Conservation (phyloP, 2,329 filamentous ascomycete species). For the Blumeria graminis region DNA sequence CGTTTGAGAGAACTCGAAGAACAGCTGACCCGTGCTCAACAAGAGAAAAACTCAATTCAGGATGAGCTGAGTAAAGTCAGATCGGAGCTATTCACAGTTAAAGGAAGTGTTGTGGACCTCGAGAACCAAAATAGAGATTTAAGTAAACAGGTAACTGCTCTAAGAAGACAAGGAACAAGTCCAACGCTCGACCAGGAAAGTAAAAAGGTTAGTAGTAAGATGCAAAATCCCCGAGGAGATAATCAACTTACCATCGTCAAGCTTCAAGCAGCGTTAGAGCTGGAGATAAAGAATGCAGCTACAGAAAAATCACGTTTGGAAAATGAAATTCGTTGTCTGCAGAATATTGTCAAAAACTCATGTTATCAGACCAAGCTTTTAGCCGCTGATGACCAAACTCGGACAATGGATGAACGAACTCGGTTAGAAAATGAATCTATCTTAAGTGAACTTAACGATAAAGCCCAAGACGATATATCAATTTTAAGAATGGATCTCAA, state of each 20-base stretch:
- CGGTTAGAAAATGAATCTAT: slow-evolving; percentile 19
- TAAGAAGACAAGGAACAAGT: slow-evolving; percentile 31
- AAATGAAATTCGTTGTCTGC: slow-evolving; percentile 28
- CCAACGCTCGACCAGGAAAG: slow-evolving; percentile 43
- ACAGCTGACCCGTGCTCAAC: slow-evolving; percentile 29
- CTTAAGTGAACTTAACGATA: slow-evolving; percentile 18
- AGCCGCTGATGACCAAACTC: slow-evolving; percentile 32
- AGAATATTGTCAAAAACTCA: slow-evolving; percentile 17
- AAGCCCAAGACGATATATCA: slow-evolving; percentile 28
- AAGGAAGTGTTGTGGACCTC: slow-evolving; percentile 28
- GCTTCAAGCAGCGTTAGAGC: slow-evolving; percentile 29
- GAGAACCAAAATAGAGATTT: slow-evolving; percentile 44
- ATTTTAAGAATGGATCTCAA: slow-evolving; percentile 37
- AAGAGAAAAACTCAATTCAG: slow-evolving; percentile 38
- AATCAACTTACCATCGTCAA: slow-evolving; percentile 31
- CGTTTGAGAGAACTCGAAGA: slow-evolving; percentile 32
- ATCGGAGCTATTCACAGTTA: slow-evolving; percentile 33
- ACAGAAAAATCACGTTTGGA: slow-evolving; percentile 40
- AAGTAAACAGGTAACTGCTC: slow-evolving; percentile 30
- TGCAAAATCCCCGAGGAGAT: slow-evolving; percentile 40
- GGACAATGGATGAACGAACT: slow-evolving; percentile 34
- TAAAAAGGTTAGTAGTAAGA: slow-evolving; percentile 40
- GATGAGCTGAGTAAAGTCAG: slow-evolving; percentile 35
- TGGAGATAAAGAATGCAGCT: slow-evolving; percentile 39
- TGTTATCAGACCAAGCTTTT: slow-evolving; percentile 17